Base-by-base conservation (phyloP, 2,329 filamentous ascomycete genomes). In the Allantophomopsis cytisporea region DNA sequence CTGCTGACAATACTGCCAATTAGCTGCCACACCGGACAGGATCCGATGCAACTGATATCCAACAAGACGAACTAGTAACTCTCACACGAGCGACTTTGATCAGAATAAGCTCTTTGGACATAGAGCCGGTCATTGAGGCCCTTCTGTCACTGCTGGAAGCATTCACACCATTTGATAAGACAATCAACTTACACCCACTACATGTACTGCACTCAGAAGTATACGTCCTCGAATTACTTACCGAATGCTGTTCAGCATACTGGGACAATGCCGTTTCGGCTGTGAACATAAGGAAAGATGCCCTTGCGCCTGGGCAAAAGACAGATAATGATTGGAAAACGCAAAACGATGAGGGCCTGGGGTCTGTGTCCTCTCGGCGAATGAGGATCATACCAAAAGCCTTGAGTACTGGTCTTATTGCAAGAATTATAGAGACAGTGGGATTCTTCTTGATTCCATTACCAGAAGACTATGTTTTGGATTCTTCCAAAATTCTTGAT, bases 21-120 rank as follows among this genome's bases (percentile, higher is more conserved):
- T 37, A 78, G 75, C 69, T 80, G 41, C 76, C 76, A 41, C 73
- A 80, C 60, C 68, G 72, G 46, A 76, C 73, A 41, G 74, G 75
- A 50, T 71, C 67, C 42, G 65, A 65, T 42, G 62, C 64, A 46
- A 66, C 71, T 50, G 69, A 72, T 47, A 65, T 78, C 44, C 60
- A 64, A 41, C 68, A 73, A 51, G 76, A 81, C 58, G 72, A 78
- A 38, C 64, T 80, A 43, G 66, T 76, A 38, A 60, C 66, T 42
- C 71, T 76, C 41, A 79, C 75, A 15, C 70, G 73, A 50, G 65
- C 69, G 18, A 79, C 74, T 5, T 64, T 81, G 38, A 62, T 80
- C 45, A 69, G 73, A 48, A 63, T 80, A 49, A 77, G 75, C 55
- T 61, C 62, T 34, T 63, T 64, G 31, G 67, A 78, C 44, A 54